phyloP scores from a whole-genome alignment of 139 green algal genomes.

The Chlamydomonas sp. region DNA sequence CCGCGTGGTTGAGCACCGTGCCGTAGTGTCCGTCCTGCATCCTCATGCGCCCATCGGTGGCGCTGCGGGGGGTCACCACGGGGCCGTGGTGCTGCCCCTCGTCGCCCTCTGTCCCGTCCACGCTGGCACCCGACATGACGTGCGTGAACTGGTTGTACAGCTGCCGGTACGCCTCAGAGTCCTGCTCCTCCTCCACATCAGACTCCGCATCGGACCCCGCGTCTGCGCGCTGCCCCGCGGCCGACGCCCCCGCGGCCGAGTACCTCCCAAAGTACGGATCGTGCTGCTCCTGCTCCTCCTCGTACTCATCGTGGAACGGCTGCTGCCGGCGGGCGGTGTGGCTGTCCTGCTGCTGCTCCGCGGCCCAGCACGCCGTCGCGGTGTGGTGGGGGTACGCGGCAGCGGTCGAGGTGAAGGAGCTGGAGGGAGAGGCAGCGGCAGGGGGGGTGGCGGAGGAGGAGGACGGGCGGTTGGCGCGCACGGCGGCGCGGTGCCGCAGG shows the following conservation, averaged over 20 bases:
- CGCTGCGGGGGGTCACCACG: background rate
- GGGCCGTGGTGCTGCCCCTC: background rate
- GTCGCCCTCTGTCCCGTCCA: too few relatives aligned
- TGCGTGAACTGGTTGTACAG: conserved; percentile 18
- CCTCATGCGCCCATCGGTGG: background rate
- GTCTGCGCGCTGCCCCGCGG: background rate
- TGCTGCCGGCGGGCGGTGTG: background rate
- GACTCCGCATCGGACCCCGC: background rate
- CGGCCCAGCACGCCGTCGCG: background rate
- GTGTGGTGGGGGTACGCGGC: background rate
- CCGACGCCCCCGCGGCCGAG: background rate
- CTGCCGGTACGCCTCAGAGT: background rate
- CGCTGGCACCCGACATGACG: background rate
- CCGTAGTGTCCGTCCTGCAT: conserved; percentile 11
- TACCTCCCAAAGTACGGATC: too few relatives aligned
- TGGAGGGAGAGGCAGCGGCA: background rate
- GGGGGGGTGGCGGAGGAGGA: background rate
- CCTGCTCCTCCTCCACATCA: background rate
- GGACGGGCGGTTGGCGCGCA: conserved; percentile 33
- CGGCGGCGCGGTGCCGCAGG: conserved; percentile 53
- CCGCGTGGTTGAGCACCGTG: conserved; percentile 8
- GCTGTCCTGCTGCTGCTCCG: background rate
- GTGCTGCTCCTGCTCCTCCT: too few relatives aligned
- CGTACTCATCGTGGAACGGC: too few relatives aligned
- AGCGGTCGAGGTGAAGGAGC: background rate